These are phyloP conservation scores for Colletotrichum siamense DNA, from an alignment of 2,329 filamentous ascomycete species.

Conservation along the genomic window DNA sequence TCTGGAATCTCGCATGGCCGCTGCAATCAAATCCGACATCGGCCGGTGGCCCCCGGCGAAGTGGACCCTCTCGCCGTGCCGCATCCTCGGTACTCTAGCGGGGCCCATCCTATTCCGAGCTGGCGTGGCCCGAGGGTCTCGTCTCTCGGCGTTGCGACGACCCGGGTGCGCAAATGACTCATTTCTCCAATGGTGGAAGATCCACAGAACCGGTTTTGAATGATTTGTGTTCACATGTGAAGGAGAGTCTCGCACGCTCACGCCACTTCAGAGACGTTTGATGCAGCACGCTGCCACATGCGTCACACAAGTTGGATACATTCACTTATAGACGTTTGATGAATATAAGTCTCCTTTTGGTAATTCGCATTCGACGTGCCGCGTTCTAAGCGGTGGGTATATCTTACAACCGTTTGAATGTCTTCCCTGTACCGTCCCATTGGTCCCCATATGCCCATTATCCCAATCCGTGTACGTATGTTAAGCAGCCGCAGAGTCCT, in stretches of 20 bases:
- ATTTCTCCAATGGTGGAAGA: neutral
- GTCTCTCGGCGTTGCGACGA: neutral
- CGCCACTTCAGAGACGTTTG: neutral
- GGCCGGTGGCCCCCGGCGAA: neutral
- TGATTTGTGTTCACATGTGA: neutral
- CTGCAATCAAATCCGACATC: slow-evolving; percentile 1
- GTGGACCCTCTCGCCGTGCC: neutral
- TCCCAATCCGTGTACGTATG: neutral
- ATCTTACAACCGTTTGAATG: neutral
- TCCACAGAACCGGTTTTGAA: neutral
- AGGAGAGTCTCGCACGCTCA: neutral
- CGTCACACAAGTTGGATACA: neutral
- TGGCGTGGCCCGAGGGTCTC: neutral
- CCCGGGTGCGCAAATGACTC: neutral
- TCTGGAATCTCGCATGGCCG: neutral
- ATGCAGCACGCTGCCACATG: neutral
- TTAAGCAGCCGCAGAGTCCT: slow-evolving; percentile 9
- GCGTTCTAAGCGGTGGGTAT: slow-evolving; percentile 14
- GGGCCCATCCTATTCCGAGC: no score
- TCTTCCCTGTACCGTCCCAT: neutral
- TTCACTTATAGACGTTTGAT: neutral
- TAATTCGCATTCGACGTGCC: neutral
- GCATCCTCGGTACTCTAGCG: neutral
- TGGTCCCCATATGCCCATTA: neutral
- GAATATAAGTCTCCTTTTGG: neutral